phyloP scores from a whole-genome alignment of 495 filamentous ascomycete species.

The Melanomma pulvis-pyrius region DNA sequence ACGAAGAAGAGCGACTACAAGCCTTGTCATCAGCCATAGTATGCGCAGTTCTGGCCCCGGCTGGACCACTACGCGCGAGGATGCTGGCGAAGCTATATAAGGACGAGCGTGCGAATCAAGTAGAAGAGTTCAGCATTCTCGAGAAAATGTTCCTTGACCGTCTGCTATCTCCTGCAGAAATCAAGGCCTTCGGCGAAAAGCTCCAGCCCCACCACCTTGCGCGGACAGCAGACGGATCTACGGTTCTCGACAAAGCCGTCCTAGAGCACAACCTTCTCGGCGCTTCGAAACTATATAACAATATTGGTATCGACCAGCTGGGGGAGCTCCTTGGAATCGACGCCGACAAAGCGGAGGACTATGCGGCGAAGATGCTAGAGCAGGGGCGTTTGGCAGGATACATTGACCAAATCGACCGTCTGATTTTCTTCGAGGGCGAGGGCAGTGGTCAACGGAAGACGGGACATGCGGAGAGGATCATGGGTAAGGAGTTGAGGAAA shows the following conservation, averaged over 20 bases:
- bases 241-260: slow-evolving; percentile 91
- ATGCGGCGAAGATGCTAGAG: slow-evolving; percentile 93
- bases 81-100: slow-evolving; percentile 85
- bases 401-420: slow-evolving; percentile 91
- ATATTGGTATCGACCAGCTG: slow-evolving; percentile 80
- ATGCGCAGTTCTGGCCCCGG: slow-evolving; percentile 91
- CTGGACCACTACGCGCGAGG: slow-evolving; percentile 80
- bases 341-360: slow-evolving; percentile 82
- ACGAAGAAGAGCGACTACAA: slow-evolving; percentile 81
- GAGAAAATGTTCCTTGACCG: slow-evolving; percentile 98
- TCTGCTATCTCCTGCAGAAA: slow-evolving; percentile 76
- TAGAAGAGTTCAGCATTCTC: slow-evolving; percentile 82
- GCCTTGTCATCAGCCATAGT: slow-evolving; percentile 87
- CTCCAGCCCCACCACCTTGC: slow-evolving; percentile 88
- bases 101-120: slow-evolving; percentile 77
- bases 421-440: slow-evolving; percentile 82
- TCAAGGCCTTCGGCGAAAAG: slow-evolving; percentile 78
- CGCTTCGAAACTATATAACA: slow-evolving; percentile 82
- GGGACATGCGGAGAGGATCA: slow-evolving; percentile 59
- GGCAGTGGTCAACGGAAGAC: slow-evolving; percentile 66
- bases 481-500: slow-evolving; percentile 70
- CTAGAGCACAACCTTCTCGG: slow-evolving; percentile 94
- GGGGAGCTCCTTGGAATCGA: slow-evolving; percentile 76
- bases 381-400: slow-evolving; percentile 81
- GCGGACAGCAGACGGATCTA: slow-evolving; percentile 81